phyloP scores from a whole-genome alignment of 2,329 filamentous ascomycete species.

The Coniochaeta sp. region DNA sequence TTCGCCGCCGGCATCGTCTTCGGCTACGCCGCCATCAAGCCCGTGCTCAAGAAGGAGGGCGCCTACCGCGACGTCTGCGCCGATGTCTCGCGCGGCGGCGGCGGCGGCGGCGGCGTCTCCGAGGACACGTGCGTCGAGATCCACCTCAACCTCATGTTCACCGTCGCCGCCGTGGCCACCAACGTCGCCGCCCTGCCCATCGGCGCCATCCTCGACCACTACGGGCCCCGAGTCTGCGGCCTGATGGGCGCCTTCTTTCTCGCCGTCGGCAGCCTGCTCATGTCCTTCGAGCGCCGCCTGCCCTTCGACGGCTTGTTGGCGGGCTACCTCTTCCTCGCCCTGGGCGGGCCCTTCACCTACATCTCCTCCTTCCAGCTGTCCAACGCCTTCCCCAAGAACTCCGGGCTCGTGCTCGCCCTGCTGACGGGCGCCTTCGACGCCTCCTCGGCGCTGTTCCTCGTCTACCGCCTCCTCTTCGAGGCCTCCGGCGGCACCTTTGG shows the following conservation, averaged over 20 bases:
- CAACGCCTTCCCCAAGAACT: slow-evolving; percentile 71
- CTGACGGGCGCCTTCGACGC: slow-evolving; percentile 79
- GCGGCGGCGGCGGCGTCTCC: slow-evolving; percentile 11
- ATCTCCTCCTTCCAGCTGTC: slow-evolving; percentile 80
- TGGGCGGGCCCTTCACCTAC: slow-evolving; percentile 76
- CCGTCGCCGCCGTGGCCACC: slow-evolving; percentile 77
- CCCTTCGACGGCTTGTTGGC: slow-evolving; percentile 68
- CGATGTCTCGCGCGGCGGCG: no score
- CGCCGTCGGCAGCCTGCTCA: slow-evolving; percentile 59
- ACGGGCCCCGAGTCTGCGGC: slow-evolving; percentile 70
- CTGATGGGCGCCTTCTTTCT: slow-evolving; percentile 65
- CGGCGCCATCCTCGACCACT: slow-evolving; percentile 76
- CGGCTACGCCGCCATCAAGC: slow-evolving; percentile 79
- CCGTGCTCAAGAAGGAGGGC: slow-evolving; percentile 65
- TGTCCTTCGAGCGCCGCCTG: slow-evolving; percentile 59
- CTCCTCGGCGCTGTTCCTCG: slow-evolving; percentile 69
- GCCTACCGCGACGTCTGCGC: slow-evolving; percentile 61
- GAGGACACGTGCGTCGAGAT: slow-evolving; percentile 45
- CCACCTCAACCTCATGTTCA: slow-evolving; percentile 85
- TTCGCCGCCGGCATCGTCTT: slow-evolving; percentile 74
- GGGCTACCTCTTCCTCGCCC: slow-evolving; percentile 68
- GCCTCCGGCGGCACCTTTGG: slow-evolving; percentile 42
- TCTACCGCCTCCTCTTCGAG: slow-evolving; percentile 67
- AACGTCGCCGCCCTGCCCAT: slow-evolving; percentile 83
- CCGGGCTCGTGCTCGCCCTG: slow-evolving; percentile 71